Percentiles rank a stretch among this genome's conserved stretches.
Conservation (phyloP, 2,329 filamentous ascomycete species). For the Diaporthe capsici region DNA sequence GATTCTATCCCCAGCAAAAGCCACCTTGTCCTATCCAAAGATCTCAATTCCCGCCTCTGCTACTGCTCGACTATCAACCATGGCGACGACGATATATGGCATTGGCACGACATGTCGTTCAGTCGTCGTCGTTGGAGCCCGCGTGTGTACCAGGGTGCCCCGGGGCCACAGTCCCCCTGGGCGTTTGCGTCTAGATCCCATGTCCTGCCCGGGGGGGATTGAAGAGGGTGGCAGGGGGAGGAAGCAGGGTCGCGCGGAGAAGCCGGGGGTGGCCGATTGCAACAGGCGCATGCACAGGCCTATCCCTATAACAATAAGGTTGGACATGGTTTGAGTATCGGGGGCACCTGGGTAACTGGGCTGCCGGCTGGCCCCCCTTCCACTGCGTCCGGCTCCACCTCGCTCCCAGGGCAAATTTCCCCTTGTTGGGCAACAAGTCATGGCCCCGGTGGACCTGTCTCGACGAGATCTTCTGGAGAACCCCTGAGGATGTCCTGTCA, state of each 20-base stretch:
- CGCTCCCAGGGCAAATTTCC: slow-evolving; percentile 40
- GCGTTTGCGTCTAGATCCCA: slow-evolving; percentile 34
- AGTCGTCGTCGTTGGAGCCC: slow-evolving; percentile 33
- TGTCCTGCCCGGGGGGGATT: slow-evolving; percentile 18
- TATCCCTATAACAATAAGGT: slow-evolving; percentile 41
- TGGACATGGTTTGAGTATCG: slow-evolving; percentile 37
- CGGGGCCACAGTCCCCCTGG: slow-evolving; percentile 26
- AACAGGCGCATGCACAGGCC: slow-evolving; percentile 22
- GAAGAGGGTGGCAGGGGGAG: not conserved
- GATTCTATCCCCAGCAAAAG: not conserved
- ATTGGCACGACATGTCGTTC: slow-evolving; percentile 26
- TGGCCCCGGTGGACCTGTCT: slow-evolving; percentile 40
- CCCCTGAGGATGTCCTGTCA: slow-evolving; percentile 42
- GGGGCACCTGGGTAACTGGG: slow-evolving; percentile 19
- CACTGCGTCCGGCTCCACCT: slow-evolving; percentile 32
- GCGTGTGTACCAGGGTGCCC: slow-evolving; percentile 30
- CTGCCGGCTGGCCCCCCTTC: slow-evolving; percentile 26
- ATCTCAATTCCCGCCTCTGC: not conserved
- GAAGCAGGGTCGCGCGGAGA: slow-evolving; percentile 34
- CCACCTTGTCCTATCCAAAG: not conserved
- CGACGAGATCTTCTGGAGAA: slow-evolving; percentile 42
- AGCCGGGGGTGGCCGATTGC: slow-evolving; percentile 40
- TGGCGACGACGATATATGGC: not conserved
- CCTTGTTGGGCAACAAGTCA: slow-evolving; percentile 37
- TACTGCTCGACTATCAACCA: not conserved